These are phyloP conservation scores for Leccinum disarticulatum DNA, from an alignment of 768 basidiomycete species.

Conservation along the genomic window DNA sequence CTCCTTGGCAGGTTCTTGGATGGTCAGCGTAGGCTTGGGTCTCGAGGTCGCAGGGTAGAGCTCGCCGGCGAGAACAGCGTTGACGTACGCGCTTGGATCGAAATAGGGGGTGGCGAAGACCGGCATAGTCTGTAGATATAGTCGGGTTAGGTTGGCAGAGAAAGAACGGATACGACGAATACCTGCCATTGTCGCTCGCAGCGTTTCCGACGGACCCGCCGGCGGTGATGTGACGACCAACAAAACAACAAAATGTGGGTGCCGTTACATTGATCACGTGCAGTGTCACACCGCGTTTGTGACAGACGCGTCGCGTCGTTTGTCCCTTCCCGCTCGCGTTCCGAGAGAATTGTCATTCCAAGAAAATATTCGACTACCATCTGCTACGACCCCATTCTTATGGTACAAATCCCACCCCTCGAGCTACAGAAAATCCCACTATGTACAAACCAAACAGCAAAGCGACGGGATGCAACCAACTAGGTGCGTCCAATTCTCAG, in stretches of 20 bases:
- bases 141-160: not conserved
- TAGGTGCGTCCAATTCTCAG: too few relatives aligned
- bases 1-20: constrained; percentile 65
- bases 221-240: not conserved
- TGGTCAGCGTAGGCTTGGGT: constrained; percentile 22
- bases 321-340: not conserved
- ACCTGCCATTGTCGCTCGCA: constrained; percentile 18
- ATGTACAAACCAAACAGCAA: too few relatives aligned
- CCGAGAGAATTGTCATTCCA: constrained; percentile 10
- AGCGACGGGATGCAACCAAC: too few relatives aligned
- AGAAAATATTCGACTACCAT: constrained; percentile 15
- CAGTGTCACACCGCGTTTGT: constrained; percentile 30
- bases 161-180: constrained; percentile 1
- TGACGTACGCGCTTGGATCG: constrained; percentile 88
- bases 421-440: too few relatives aligned
- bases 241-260: constrained; percentile 13
- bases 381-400: too few relatives aligned
- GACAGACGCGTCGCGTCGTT: constrained; percentile 26
- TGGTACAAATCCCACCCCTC: too few relatives aligned
- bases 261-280: constrained; percentile 27
- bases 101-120: constrained; percentile 74
- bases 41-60: constrained; percentile 54
- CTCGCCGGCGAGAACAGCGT: constrained; percentile 84
- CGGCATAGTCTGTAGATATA: constrained; percentile 60
- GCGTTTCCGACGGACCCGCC: not conserved